Conservation (phyloP, 1,139 yeast species). For the Suzukiozyma palmioleophila region DNA sequence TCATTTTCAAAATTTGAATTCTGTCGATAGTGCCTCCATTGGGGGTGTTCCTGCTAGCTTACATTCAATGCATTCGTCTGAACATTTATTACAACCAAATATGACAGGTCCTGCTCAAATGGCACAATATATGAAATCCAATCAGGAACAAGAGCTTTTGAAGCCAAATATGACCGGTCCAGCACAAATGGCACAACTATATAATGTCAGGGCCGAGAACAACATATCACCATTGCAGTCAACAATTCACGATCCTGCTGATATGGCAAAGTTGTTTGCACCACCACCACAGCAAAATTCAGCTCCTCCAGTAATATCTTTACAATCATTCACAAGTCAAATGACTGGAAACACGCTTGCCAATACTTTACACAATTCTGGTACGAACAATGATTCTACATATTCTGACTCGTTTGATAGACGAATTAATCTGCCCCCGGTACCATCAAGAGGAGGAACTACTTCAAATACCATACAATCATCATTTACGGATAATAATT, state of each 20-base stretch:
- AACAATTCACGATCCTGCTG: constrained; percentile 36
- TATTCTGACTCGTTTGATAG: constrained; percentile 17
- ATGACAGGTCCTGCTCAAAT: constrained; percentile 53
- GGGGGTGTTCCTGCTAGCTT: constrained; percentile 53
- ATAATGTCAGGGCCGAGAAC: constrained; percentile 6
- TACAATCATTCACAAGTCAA: constrained; percentile 42
- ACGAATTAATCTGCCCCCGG: constrained; percentile 24
- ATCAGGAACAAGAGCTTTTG: constrained; percentile 24
- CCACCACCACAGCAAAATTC: constrained; percentile 13
- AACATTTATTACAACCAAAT: constrained; percentile 40
- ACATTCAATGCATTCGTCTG: constrained; percentile 22
- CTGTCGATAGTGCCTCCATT: constrained; percentile 62
- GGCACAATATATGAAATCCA: constrained; percentile 21
- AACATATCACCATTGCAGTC: constrained; percentile 22
- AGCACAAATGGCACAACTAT: constrained; percentile 36
- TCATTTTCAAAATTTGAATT: constrained; percentile 57
- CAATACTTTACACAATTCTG: constrained; percentile 35
- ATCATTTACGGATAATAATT: constrained; percentile 8
- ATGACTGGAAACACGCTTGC: constrained; percentile 41
- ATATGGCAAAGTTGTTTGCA: constrained; percentile 31
- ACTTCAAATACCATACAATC: constrained; percentile 40
- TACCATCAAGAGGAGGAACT: constrained; percentile 35
- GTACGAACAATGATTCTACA: constrained; percentile 14
- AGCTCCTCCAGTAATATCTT: constrained; percentile 22
- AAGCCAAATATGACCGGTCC: constrained; percentile 60